Evolutionary conservation across 2,329 filamentous ascomycete species (phyloP), one percentile per base, ranked within the genome.

Genomic region (Microsporum audouinii): DNA sequence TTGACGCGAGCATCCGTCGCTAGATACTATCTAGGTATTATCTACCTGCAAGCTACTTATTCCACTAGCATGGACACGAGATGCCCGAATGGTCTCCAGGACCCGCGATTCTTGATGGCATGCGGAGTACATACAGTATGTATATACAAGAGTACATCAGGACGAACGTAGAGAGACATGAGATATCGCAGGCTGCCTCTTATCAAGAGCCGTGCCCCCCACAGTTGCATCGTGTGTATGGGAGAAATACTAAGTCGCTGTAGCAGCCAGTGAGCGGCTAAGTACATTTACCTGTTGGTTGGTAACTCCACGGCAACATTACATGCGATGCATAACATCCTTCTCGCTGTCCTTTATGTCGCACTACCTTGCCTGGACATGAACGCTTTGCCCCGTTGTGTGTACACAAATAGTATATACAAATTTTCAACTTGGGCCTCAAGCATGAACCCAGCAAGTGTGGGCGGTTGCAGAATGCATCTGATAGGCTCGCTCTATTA

Each of bases 401-500:
- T 47, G 43, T 47, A 27, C 43, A 39, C 3, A 12, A 39, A 23
- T 23, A 23, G 17, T 23, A 23, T 23, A 23, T 23, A 23, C 17
- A 23, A 23, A 23, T 23, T 23, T 23, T 23, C 17, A 23, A 23
- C 17, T 23, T 23, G 17, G 6, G 8, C 29, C 23, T 27, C 31
- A 23, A 56, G 51, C 5, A 41, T 17, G 14, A 58, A n/a, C 56
- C 56, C 55, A n/a, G 56, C 56, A 58, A 45, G 56, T 36, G 56
- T 58, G 56, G 56, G 34, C 56, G 34, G 56, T 58, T 58, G 56
- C 51, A 55, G 51, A 55, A 55, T 23, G 33, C 51, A 33, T 5
- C 29, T 55, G 51, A 55, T 55, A 55, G 51, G 51, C 51, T 55
- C 51, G 51, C 51, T 55, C 43, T 23, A 23, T 31, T 47, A 8